These are phyloP conservation scores for Floccularia luteovirens DNA, from an alignment of 768 basidiomycete genomes.

Conservation along the genomic window DNA sequence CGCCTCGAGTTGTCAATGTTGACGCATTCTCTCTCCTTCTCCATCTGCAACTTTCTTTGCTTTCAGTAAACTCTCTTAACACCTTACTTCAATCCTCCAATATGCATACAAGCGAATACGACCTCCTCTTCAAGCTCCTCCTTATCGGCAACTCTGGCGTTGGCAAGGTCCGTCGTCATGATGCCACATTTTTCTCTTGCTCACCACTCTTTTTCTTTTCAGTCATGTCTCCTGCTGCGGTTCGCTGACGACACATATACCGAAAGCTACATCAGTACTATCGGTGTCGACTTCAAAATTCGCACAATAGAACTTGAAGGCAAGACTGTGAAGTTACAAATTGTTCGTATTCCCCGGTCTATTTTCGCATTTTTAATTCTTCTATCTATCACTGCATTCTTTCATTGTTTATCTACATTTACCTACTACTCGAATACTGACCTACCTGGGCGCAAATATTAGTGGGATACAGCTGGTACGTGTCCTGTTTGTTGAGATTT, in stretches of 20 bases:
- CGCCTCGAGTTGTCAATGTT: constrained; percentile 20
- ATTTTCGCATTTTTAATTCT: constrained; percentile 5
- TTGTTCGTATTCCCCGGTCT: constrained; percentile 54
- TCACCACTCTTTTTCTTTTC: constrained; percentile 15
- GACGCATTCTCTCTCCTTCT: constrained; percentile 25
- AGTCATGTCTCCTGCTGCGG: constrained; percentile 90
- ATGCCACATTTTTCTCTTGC: constrained; percentile 13
- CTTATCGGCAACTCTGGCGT: constrained; percentile 96
- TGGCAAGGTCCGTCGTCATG: constrained; percentile 59
- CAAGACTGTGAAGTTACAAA: constrained; percentile 97
- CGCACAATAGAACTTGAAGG: constrained; percentile 98
- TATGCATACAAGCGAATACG: constrained; percentile 93
- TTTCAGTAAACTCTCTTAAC: constrained; percentile 16
- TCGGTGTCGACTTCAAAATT: constrained; percentile 99
- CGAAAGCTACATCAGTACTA: constrained; percentile 95
- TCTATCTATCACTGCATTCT: too few species aligned
- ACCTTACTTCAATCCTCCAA: constrained; percentile 17
- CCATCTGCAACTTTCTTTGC: constrained; percentile 20
- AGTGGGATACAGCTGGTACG: constrained; percentile 98
- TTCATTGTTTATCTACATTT: too few species aligned
- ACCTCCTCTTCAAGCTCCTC: constrained; percentile 93
- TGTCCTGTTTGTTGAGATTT: neutral
- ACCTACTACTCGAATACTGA: too few species aligned
- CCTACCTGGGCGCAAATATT: too few species aligned
- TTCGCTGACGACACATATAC: constrained; percentile 98